Evolutionary conservation across 805 yeast genomes (phyloP), one percentile per base, ranked within the genome.

Genomic region (Suhomyces kilbournensis): DNA sequence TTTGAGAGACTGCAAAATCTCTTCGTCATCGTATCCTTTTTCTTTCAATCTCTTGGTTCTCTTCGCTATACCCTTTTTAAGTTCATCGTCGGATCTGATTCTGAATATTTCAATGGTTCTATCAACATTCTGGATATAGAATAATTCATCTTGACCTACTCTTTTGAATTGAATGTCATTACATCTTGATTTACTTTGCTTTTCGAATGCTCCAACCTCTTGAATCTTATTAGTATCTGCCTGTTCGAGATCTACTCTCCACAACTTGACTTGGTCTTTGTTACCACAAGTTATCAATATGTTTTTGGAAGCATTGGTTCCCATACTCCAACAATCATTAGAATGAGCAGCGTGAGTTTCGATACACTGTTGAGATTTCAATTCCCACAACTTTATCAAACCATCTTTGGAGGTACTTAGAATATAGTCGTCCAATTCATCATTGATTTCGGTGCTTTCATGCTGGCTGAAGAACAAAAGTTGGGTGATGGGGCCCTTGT

Each of bases 311-410:
- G 68, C 65, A 44, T 75, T 72, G 17, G 83, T 65, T 3, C 82
- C 88, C 62, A 91, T 67, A 2, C 88, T 75, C 98, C 98, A 94
- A 72, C 97, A 90, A 68, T 94, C 98, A 53, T 93, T 92, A 20
- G 88, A 78, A 66, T 90, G 97, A 0, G 97, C 97, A 55, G 91
- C 84, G 66, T 92, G 97, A 1, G 98, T 92, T 66, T 94, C 99
- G 4, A 91, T 75, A 70, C 97, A 90, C 66, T 90, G 96, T 65
- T 88, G 90, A 3, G 94, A 74, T 61, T 85, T 86, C 60, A 94
- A 70, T 64, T 94, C 98, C 99, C 99, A 94, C 34, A 94, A 70
- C 66, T 94, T 94, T 59, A 94, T 78, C 47, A 91, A 74, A 0
- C 98, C 98, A 66, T 94, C 99, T 64, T 91, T 92, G 1, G 96